Evolutionary conservation across 768 basidiomycete genomes (phyloP).

Genomic region (Hypholoma sublateritium): DNA sequence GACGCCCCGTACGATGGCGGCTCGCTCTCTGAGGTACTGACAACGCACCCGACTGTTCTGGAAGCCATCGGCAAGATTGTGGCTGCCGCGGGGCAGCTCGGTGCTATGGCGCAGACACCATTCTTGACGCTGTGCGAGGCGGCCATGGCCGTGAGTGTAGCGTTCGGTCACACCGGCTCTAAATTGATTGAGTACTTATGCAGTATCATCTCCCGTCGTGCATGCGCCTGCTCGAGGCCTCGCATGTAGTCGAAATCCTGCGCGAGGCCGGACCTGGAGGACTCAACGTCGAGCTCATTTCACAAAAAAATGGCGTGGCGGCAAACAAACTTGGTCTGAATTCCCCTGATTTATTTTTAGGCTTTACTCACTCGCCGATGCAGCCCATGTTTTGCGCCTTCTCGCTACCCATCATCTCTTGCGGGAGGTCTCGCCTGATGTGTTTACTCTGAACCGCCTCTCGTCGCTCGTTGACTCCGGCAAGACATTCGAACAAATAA

Average conservation of each 20-base stretch:
- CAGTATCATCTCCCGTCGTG: constrained; percentile 78
- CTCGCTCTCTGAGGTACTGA: constrained; percentile 53
- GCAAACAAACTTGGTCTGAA: constrained; percentile 50
- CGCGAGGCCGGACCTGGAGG: constrained; percentile 59
- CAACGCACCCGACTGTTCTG: constrained; percentile 57
- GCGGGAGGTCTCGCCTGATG: constrained; percentile 65
- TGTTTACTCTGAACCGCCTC: constrained; percentile 71
- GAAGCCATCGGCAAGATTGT: constrained; percentile 64
- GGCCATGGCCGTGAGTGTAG: constrained; percentile 56
- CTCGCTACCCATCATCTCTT: constrained; percentile 80
- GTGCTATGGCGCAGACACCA: constrained; percentile 62
- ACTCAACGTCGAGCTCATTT: constrained; percentile 49
- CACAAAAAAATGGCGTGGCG: constrained; percentile 42
- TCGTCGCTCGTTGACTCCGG: constrained; percentile 71
- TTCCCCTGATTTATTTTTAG: neutral
- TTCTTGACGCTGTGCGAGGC: constrained; percentile 77
- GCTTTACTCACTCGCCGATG: neutral
- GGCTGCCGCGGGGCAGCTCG: constrained; percentile 68
- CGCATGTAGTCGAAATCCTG: constrained; percentile 69
- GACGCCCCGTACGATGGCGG: constrained; percentile 45
- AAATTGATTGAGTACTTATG: neutral
- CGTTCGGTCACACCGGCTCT: neutral
- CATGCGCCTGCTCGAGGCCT: constrained; percentile 70
- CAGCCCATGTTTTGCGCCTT: constrained; percentile 73
- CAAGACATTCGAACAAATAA: constrained; percentile 49